Evolutionary conservation across 2,329 filamentous ascomycete species (phyloP).

Genomic region (Pseudogymnoascus sp.): DNA sequence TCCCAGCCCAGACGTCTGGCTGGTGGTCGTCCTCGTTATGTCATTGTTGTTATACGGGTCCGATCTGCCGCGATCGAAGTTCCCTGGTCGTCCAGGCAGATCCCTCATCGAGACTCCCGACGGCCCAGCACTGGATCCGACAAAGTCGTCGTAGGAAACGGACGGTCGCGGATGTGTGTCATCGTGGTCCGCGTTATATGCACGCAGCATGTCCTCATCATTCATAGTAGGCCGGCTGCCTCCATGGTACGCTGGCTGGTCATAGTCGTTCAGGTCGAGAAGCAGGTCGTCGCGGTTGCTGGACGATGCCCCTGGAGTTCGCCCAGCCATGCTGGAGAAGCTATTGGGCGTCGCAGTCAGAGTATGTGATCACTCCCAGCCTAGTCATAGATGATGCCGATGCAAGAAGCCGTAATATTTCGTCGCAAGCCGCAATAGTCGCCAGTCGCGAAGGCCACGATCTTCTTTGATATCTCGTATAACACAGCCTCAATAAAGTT

Average conservation of each 20-base stretch:
- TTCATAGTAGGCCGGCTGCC: constrained; percentile 72
- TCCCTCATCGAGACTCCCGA: constrained; percentile 42
- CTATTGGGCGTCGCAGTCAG: constrained; percentile 22
- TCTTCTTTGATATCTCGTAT: not conserved
- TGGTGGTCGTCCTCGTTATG: constrained; percentile 42
- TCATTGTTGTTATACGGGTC: constrained; percentile 20
- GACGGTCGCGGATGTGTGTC: constrained; percentile 66
- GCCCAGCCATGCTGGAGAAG: constrained; percentile 52
- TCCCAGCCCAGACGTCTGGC: constrained; percentile 73
- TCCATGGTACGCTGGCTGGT: constrained; percentile 63
- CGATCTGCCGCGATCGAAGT: constrained; percentile 16
- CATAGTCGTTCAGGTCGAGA: constrained; percentile 62
- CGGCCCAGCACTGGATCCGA: constrained; percentile 53
- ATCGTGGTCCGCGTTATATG: constrained; percentile 58
- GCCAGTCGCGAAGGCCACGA: not conserved
- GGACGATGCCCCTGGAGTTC: constrained; percentile 45
- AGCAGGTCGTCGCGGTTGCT: constrained; percentile 50
- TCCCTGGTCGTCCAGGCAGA: constrained; percentile 27
- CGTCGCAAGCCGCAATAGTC: not conserved
- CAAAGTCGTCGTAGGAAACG: constrained; percentile 90
- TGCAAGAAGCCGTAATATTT: not conserved
- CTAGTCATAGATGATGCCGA: constrained; percentile 7
- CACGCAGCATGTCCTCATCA: constrained; percentile 72
- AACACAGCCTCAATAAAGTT: not conserved
- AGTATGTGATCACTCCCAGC: not conserved